Percentiles rank a stretch among this genome's conserved stretches.
These are phyloP conservation scores for Teratosphaeria epicoccoides DNA, from an alignment of 2,329 filamentous ascomycete genomes.

Conservation along the genomic window DNA sequence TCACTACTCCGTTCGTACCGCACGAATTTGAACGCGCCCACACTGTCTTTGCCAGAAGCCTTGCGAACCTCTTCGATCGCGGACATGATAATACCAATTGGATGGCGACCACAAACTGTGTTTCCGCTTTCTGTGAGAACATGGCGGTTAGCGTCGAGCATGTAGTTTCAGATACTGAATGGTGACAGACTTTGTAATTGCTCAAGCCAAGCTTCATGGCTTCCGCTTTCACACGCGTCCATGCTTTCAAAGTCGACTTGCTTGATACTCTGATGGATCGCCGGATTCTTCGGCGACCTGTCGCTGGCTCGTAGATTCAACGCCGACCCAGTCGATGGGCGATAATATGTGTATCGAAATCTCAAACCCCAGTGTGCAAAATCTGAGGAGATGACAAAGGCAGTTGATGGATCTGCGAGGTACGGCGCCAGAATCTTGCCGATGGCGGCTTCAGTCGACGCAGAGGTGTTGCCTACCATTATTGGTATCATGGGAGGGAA, in stretches of 20 bases:
- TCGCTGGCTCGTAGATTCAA: slow-evolving; percentile 31
- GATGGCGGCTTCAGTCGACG: slow-evolving; percentile 53
- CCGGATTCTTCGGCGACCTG: slow-evolving; percentile 33
- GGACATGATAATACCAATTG: slow-evolving; percentile 87
- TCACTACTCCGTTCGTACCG: slow-evolving; percentile 79
- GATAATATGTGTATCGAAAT: slow-evolving; percentile 77
- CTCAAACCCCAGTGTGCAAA: slow-evolving; percentile 92
- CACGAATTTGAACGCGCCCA: slow-evolving; percentile 58
- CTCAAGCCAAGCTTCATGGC: slow-evolving; percentile 57
- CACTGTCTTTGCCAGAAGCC: slow-evolving; percentile 13
- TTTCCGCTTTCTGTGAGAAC: slow-evolving; percentile 56
- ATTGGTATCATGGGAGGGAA: slow-evolving; percentile 76
- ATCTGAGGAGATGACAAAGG: slow-evolving; percentile 85
- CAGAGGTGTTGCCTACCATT: slow-evolving; percentile 66
- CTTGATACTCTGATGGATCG: slow-evolving; percentile 77
- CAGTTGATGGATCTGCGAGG: slow-evolving; percentile 61
- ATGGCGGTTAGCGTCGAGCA: neutral
- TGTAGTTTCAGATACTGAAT: neutral
- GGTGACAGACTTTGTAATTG: slow-evolving; percentile 43
- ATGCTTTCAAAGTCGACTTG: slow-evolving; percentile 72
- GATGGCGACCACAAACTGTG: slow-evolving; percentile 88
- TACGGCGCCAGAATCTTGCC: slow-evolving; percentile 68
- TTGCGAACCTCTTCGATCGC: slow-evolving; percentile 57
- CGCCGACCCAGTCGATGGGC: slow-evolving; percentile 37
- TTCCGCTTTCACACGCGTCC: slow-evolving; percentile 69